phyloP scores from a whole-genome alignment of 129 eudicot genomes.

The Flaveria bidentis region DNA sequence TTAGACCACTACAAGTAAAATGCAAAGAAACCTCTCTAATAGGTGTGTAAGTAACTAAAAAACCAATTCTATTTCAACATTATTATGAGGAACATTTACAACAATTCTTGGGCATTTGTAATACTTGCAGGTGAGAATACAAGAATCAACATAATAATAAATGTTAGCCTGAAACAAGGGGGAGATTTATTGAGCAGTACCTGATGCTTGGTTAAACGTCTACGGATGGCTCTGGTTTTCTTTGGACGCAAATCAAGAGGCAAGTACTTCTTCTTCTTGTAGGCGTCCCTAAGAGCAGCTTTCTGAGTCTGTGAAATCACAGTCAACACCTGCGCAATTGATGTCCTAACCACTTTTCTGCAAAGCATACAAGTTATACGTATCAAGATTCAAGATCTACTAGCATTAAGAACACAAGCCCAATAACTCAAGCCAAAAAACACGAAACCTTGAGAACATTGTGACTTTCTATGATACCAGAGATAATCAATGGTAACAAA shows the following conservation, averaged over 20 bases:
- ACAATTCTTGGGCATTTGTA: not conserved
- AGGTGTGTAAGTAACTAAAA: too few relatives aligned
- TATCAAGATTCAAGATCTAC: not conserved
- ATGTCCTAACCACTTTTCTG: conserved; percentile 58
- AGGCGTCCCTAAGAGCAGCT: conserved; percentile 60
- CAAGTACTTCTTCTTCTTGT: conserved; percentile 68
- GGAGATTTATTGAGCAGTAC: conserved; percentile 21
- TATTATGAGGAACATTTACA: not conserved
- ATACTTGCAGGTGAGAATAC: not conserved
- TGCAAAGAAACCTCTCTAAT: too few relatives aligned
- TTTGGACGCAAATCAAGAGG: conserved; percentile 68
- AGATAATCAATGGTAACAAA: not conserved
- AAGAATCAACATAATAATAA: not conserved
- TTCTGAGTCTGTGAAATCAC: conserved; percentile 70
- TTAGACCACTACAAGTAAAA: not conserved
- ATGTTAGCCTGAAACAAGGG: not conserved
- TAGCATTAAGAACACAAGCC: not conserved
- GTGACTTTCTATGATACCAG: not conserved
- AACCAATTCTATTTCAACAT: not conserved
- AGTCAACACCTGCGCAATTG: conserved; percentile 63
- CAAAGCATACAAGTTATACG: not conserved
- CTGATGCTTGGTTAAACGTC: conserved; percentile 75
- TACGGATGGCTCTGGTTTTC: conserved; percentile 65
- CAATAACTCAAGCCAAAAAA: not conserved
- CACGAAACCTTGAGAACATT: not conserved